Evolutionary conservation across 1,284 basidiomycete species (phyloP), one percentile per base, ranked within the genome.

Genomic region (Pterulicium gracile): DNA sequence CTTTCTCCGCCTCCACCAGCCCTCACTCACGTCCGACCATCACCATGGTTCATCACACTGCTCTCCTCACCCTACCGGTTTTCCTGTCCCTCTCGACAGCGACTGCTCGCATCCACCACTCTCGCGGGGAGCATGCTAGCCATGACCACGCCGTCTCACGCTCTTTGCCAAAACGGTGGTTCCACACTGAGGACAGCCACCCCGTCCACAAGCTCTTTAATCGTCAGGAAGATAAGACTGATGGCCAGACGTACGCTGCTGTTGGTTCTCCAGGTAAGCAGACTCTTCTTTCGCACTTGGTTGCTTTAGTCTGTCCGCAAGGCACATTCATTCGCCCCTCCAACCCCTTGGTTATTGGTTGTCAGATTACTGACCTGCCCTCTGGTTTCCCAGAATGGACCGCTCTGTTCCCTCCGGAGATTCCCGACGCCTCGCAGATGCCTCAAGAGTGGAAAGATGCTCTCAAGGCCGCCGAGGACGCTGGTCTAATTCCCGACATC

Each of bases 401-500:
- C 10, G 66, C 68, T 5, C 67, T 66, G 2, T 86, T 70, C 58
- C 80, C 80, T 43, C 5, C 42, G 10, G 42, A 13, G 4, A 43
- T 22, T 21, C 23, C 23, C 5, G 36, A 75, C 56, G 55, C 67
- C 1, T 56, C 58, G 18, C 51, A 60, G 13, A 67, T 82, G 50
- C 82, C 87, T 7, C 56, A 67, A 47, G 65, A 61, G 39, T 92
- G 89, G 88, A 60, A 74, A 24, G 68, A 77, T 58, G 83, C 85
- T 4, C 68, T 88, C 54, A 67, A 74, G 49, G 67, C 65, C 3
- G 86, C 84, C 27, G 68, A 81, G 32, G 55, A 67, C n/a, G 74
- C 77, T 3, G 84, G 84, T 42, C 76, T 75, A 54, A 88, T 92
- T 46, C 88, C 89, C 5, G 57, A 77, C 55, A 68, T 88, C 47